Evolutionary conservation across 805 yeast species (phyloP).

Genomic region (Cyberlindnera mississippiensis): DNA sequence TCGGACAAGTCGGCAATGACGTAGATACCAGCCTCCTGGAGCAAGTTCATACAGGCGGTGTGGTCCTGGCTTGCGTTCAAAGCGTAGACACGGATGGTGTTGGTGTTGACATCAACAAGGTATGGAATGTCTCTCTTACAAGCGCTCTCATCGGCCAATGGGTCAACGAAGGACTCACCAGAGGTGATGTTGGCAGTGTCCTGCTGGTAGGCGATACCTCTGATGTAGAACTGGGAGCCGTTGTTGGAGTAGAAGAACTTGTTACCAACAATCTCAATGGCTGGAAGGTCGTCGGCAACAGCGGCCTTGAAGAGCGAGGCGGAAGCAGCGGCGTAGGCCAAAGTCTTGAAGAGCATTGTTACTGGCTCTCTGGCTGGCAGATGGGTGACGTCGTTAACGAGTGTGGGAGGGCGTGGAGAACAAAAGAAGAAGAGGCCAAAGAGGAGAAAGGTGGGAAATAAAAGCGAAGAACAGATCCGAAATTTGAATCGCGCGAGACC

Average conservation of each 20-base stretch:
- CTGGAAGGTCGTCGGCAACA: conserved; percentile 47
- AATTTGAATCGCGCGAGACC: conserved; percentile 2
- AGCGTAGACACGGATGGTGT: conserved; percentile 75
- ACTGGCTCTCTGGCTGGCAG: no score
- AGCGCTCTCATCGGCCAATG: conserved; percentile 55
- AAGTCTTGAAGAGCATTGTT: conserved; percentile 33
- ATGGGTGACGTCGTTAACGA: conserved; percentile 4
- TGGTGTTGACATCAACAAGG: conserved; percentile 56
- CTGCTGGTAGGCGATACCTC: conserved; percentile 79
- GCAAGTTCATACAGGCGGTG: conserved; percentile 59
- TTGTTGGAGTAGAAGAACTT: conserved; percentile 73
- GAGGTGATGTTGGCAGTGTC: conserved; percentile 50
- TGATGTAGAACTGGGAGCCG: conserved; percentile 74
- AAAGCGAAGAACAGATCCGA: background rate
- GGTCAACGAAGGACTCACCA: conserved; percentile 55
- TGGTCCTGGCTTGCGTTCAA: conserved; percentile 63
- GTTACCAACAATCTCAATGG: conserved; percentile 71
- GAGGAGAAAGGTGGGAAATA: background rate
- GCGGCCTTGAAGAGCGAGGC: conserved; percentile 30
- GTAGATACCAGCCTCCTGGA: conserved; percentile 73
- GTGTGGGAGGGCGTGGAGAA: background rate
- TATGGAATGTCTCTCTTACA: conserved; percentile 77
- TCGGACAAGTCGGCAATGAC: conserved; percentile 76
- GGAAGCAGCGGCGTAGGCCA: conserved; percentile 35
- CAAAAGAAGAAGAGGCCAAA: background rate